Conservation (phyloP, 225 moss, liverwort and hornwort genomes). For the Straminergon stramineum region DNA sequence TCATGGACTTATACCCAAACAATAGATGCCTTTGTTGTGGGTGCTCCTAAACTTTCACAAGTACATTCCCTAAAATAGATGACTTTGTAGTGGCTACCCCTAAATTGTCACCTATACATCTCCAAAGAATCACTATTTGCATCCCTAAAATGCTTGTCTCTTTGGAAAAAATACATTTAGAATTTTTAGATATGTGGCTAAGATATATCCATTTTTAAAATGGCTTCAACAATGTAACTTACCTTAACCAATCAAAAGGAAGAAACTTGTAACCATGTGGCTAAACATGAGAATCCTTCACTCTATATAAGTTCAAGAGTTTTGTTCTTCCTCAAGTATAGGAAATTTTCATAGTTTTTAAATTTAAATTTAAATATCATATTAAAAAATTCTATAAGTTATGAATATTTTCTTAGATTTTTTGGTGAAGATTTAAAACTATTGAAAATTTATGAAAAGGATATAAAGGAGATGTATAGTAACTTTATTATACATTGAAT, state of each 20-base stretch:
- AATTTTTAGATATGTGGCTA: neutral
- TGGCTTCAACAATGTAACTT: neutral
- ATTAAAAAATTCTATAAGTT: neutral
- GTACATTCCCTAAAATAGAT: neutral
- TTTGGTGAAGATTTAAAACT: neutral
- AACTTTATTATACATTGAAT: neutral
- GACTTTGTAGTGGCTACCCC: neutral
- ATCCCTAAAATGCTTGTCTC: neutral
- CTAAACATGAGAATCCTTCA: neutral
- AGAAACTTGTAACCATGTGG: neutral
- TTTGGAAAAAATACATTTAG: neutral
- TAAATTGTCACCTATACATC: neutral
- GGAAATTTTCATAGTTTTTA: neutral
- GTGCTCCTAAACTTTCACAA: neutral
- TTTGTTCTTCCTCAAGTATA: accelerated
- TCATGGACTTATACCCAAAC: neutral
- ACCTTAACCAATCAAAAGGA: neutral
- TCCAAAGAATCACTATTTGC: too few relatives aligned
- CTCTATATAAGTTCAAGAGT: accelerated
- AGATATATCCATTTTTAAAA: neutral
- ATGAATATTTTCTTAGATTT: neutral
- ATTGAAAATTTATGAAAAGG: neutral
- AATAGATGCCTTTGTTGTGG: neutral
- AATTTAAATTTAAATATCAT: neutral
- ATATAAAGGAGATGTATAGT: neutral